These are phyloP conservation scores for Toxicodendron radicans DNA, from an alignment of 345 rosid species.

Conservation along the genomic window DNA sequence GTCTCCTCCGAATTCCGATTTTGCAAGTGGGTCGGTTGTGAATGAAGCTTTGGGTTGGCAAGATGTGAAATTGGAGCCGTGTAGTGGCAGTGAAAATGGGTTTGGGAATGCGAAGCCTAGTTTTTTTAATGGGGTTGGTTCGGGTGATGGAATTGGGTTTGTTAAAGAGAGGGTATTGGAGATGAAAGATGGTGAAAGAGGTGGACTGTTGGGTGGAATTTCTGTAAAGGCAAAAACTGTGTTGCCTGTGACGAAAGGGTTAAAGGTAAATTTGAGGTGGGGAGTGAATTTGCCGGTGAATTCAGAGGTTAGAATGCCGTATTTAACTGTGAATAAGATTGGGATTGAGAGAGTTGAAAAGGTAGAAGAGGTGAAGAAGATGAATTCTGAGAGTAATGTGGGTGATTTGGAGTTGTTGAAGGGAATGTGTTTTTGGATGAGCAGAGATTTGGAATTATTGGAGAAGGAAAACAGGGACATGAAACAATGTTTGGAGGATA, in stretches of 20 bases:
- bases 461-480: slow-evolving; percentile 51
- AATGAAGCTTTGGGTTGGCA: slow-evolving; percentile 46
- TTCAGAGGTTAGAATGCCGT: slow-evolving; percentile 42
- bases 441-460: slow-evolving; percentile 52
- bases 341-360: slow-evolving; percentile 48
- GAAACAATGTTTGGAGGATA: slow-evolving; percentile 49
- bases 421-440: slow-evolving; percentile 55
- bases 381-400: slow-evolving; percentile 15
- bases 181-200: slow-evolving; percentile 28
- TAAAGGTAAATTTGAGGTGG: slow-evolving; percentile 50
- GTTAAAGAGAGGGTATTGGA: slow-evolving; percentile 26
- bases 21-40: slow-evolving; percentile 28
- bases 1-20: slow-evolving; percentile 26
- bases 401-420: slow-evolving; percentile 50
- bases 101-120: slow-evolving; percentile 16
- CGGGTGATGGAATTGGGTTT: slow-evolving; percentile 23
- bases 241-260: slow-evolving; percentile 46
- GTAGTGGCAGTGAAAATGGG: slow-evolving; percentile 25
- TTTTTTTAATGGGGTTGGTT: slow-evolving; percentile 14
- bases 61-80: slow-evolving; percentile 57
- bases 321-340: slow-evolving; percentile 56
- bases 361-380: slow-evolving; percentile 28
- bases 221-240: slow-evolving; percentile 49
- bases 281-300: slow-evolving; percentile 39
- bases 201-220: slow-evolving; percentile 31